These are phyloP conservation scores for Hortiboletus campestris DNA, from an alignment of 768 basidiomycete species.

Conservation along the genomic window DNA sequence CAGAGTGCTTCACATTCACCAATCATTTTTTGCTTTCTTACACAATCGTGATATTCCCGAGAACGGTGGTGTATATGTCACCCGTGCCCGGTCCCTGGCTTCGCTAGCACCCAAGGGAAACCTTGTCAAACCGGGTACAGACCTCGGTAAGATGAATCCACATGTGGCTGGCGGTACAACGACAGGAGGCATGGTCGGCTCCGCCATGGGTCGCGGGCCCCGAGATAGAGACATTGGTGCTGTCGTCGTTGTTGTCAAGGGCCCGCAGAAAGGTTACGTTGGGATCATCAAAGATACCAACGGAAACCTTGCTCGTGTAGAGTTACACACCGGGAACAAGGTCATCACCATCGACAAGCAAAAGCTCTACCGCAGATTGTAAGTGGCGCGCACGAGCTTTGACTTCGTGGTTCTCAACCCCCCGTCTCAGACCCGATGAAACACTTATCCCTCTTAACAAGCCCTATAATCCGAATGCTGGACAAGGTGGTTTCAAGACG, in stretches of 20 bases:
- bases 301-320: conserved; percentile 81
- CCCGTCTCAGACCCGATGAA: conserved; percentile 50
- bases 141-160: conserved; percentile 92
- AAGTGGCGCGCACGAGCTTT: conserved; percentile 31
- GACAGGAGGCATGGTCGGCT: conserved; percentile 76
- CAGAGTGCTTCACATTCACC: conserved; percentile 88
- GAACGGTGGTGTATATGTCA: conserved; percentile 94
- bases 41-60: conserved; percentile 89
- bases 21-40: conserved; percentile 91
- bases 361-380: conserved; percentile 73
- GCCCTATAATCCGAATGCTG: conserved; percentile 22
- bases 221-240: conserved; percentile 81
- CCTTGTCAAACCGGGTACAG: conserved; percentile 60
- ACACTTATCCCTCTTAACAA: conserved; percentile 50
- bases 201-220: conserved; percentile 78
- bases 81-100: conserved; percentile 75
- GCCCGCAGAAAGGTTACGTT: conserved; percentile 85
- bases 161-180: conserved; percentile 53
- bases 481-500: conserved; percentile 27
- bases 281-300: conserved; percentile 96
- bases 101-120: conserved; percentile 87
- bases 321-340: conserved; percentile 87
- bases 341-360: conserved; percentile 83
- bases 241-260: conserved; percentile 77
- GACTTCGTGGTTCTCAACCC: conserved; percentile 6